phyloP scores from a whole-genome alignment of 306 rosid genomes.

The Acacia crassicarpa region DNA sequence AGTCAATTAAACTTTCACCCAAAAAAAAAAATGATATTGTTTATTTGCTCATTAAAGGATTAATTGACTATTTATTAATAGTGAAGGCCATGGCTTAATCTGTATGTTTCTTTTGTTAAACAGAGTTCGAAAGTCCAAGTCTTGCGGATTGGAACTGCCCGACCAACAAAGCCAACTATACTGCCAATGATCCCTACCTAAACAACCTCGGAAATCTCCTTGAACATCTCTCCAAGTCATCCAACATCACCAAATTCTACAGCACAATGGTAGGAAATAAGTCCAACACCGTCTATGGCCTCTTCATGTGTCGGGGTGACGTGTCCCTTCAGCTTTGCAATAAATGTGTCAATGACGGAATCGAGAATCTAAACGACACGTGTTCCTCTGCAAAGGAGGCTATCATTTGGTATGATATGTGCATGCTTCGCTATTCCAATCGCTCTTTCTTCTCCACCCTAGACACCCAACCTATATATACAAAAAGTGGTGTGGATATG shows the following conservation, averaged over 20 bases:
- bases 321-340: neutral
- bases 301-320: constrained; percentile 39
- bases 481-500: neutral
- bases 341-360: constrained; percentile 18
- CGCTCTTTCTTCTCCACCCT: neutral
- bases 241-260: neutral
- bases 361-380: neutral
- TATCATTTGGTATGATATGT: constrained; percentile 24
- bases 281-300: neutral
- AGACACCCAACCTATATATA: neutral
- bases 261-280: neutral
- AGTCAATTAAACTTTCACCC: too few species aligned
- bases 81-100: too few species aligned
- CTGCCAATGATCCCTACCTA: too few species aligned
- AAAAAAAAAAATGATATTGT: too few species aligned
- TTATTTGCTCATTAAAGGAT: too few species aligned
- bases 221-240: neutral
- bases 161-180: too few species aligned
- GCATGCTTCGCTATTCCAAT: constrained; percentile 36
- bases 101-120: too few species aligned
- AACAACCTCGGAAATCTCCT: neutral
- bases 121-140: too few species aligned
- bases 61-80: too few species aligned
- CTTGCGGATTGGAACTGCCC: too few species aligned
- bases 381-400: constrained; percentile 13